Percentiles rank a stretch among this genome's conserved stretches.
phyloP scores from a whole-genome alignment of 108 stramenopile species.

The Pseudonitzschia multiseries region DNA sequence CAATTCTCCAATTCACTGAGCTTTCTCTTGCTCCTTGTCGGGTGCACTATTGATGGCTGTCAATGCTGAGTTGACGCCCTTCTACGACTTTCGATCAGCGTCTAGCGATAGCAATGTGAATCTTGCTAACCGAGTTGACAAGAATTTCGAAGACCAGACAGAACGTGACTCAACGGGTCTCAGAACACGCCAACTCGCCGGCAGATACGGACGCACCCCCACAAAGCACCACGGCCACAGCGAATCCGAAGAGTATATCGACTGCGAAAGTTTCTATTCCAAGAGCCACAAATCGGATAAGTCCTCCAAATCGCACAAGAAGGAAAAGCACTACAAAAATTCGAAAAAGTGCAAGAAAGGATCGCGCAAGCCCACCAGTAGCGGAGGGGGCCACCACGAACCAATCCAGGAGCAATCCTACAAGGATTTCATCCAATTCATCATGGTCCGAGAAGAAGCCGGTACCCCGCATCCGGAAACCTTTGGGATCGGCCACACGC shows the following conservation, averaged over 20 bases:
- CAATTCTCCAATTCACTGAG: conserved; percentile 6
- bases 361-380: neutral
- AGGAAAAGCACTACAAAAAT: conserved; percentile 7
- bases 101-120: neutral
- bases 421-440: conserved; percentile 12
- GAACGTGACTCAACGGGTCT: neutral
- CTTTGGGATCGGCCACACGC: conserved; percentile 13
- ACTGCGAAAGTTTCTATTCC: conserved; percentile 11
- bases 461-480: conserved; percentile 1
- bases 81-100: neutral
- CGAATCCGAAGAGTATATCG: neutral
- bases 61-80: conserved; percentile 9
- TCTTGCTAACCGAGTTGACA: neutral
- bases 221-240: neutral
- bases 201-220: neutral
- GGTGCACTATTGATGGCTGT: neutral
- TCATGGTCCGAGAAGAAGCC: conserved; percentile 19
- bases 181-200: neutral
- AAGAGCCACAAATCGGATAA: conserved; percentile 7
- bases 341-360: neutral
- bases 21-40: neutral
- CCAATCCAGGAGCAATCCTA: neutral
- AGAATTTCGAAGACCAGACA: neutral
- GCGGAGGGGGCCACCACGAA: neutral
- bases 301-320: neutral